phyloP scores from a whole-genome alignment of 2,329 filamentous ascomycete genomes.

The Pseudohalonectria lignicola region DNA sequence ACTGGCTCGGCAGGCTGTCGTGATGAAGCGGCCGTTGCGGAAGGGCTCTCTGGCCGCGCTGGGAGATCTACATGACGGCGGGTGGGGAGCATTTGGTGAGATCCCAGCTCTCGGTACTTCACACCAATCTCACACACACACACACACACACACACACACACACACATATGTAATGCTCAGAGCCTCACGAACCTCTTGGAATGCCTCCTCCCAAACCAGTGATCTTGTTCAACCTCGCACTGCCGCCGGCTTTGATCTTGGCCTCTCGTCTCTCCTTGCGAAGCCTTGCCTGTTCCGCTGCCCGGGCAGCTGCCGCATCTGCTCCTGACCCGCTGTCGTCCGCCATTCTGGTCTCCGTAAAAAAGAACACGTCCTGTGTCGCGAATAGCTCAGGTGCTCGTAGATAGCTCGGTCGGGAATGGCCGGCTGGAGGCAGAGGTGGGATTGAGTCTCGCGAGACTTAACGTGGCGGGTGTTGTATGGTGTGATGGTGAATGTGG shows the following conservation, averaged over 20 bases:
- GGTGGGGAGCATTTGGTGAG: constrained; percentile 17
- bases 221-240: constrained; percentile 62
- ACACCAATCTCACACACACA: too few species aligned
- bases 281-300: constrained; percentile 57
- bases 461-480: too few species aligned
- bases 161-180: too few species aligned
- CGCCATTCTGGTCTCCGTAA: constrained; percentile 26
- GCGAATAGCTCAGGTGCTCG: neutral
- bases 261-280: constrained; percentile 72
- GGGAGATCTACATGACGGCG: constrained; percentile 7
- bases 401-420: too few species aligned
- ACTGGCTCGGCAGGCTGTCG: too few species aligned
- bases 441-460: too few species aligned
- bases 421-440: too few species aligned
- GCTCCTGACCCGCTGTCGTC: too few species aligned
- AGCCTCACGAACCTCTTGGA: too few species aligned
- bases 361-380: constrained; percentile 22
- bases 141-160: too few species aligned
- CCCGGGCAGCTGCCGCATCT: constrained; percentile 38
- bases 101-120: constrained; percentile 10
- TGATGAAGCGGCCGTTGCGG: constrained; percentile 19
- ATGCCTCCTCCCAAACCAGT: constrained; percentile 55
- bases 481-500: too few species aligned
- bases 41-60: constrained; percentile 12
- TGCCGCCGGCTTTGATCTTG: constrained; percentile 64